phyloP scores from a whole-genome alignment of 2,329 filamentous ascomycete species.

The Scolecobasidium constrictum region DNA sequence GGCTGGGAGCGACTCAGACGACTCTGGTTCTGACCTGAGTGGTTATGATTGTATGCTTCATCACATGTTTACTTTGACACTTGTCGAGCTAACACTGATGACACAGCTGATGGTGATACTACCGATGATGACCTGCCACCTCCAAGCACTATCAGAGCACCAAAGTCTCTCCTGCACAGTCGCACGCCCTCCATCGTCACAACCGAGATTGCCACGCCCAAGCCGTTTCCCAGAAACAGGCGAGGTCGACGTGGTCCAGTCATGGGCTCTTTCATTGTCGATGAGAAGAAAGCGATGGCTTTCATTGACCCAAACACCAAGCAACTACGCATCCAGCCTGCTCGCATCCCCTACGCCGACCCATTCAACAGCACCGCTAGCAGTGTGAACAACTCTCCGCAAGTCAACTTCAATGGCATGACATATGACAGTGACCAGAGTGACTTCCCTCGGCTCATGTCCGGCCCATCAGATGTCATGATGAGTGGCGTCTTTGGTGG shows the following conservation, averaged over 20 bases:
- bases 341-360: conserved; percentile 6
- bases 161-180: conserved; percentile 38
- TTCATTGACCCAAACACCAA: conserved; percentile 21
- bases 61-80: conserved; percentile 15
- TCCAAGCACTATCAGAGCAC: conserved; percentile 36
- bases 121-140: conserved; percentile 47
- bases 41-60: conserved; percentile 47
- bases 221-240: conserved; percentile 21
- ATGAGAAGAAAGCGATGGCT: conserved; percentile 21
- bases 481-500: conserved; percentile 56
- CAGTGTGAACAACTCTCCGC: conserved; percentile 28
- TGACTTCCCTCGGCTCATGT: conserved; percentile 23
- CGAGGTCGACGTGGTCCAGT: conserved; percentile 16
- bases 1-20: conserved; percentile 21
- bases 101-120: conserved; percentile 50
- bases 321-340: conserved; percentile 14
- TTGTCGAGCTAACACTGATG: conserved; percentile 31
- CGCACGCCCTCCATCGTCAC: conserved; percentile 33
- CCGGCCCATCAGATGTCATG: conserved; percentile 56
- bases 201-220: conserved; percentile 24
- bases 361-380: conserved; percentile 23
- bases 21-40: conserved; percentile 38
- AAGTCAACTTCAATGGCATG: conserved; percentile 23
- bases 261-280: conserved; percentile 21
- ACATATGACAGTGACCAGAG: conserved; percentile 24